Base-by-base conservation (phyloP, 805 yeast genomes). In the Lachancea quebecensis region DNA sequence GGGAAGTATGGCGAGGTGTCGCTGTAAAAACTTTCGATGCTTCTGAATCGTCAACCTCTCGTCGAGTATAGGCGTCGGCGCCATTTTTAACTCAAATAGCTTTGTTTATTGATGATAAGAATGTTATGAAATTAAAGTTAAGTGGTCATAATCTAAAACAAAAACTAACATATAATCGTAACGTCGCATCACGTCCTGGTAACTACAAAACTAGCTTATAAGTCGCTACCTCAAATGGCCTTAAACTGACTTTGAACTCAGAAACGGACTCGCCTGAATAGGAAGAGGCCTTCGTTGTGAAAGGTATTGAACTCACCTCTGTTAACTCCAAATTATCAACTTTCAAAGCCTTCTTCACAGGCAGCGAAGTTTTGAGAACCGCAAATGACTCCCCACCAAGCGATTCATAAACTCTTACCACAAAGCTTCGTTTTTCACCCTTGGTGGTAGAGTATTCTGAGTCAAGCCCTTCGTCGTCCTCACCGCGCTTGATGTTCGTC, bases 401-500 rank as follows among this genome's bases (percentile, higher is more conserved):
- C 0, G 95, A 69, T 59, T 91, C 99, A 65, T 89, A 91, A 1
- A 88, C 74, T 54, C 98, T 77, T 28, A 85, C 69, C 21, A 90
- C 71, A 25, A 87, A 67, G 9, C 81, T 74, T 53, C 72, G 73
- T 41, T 69, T 65, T 8, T 74, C 75, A 30, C 60, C 56, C 42
- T 65, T 62, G 38, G 71, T 70, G 37, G 74, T 70, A 9, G 81
- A 63, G 42, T 78, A 75, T 7, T 67, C 56, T 21, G 68, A 70
- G 30, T 66, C 70, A 36, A 77, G 73, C 38, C 73, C 80, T 28
- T 60, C 69, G 60, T 91, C 97, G 58, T 84, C 88, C 59, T 90
- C 97, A 10, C 87, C 89, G 55, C 98, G 77, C 67, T 93, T 93
- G 40, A 93, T 64, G 52, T 86, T 80, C 3, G 91, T 79, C 40